phyloP scores from a whole-genome alignment of 345 rosid species.

The Ceriops zippeliana region DNA sequence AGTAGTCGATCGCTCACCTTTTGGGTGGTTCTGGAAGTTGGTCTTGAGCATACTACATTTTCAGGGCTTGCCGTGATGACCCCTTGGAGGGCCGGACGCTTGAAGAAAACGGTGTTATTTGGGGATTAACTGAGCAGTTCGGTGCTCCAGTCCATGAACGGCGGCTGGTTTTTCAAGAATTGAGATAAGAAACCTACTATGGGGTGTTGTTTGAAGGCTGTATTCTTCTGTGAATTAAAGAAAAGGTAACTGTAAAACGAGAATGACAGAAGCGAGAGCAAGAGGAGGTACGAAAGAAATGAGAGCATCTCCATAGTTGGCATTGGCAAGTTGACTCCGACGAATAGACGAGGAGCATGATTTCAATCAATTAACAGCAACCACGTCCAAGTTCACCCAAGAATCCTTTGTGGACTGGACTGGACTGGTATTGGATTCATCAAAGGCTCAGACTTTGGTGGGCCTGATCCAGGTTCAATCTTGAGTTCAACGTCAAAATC shows the following conservation, averaged over 20 bases:
- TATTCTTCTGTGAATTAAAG: not conserved
- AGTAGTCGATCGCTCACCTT: conserved; percentile 25
- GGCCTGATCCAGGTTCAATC: conserved; percentile 18
- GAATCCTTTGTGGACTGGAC: conserved; percentile 10
- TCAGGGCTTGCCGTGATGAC: conserved; percentile 38
- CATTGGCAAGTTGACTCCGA: too few species aligned
- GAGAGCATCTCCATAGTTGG: not conserved
- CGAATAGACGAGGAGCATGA: too few species aligned
- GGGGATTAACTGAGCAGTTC: conserved; percentile 30
- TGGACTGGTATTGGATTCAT: not conserved
- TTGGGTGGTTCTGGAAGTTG: conserved; percentile 41
- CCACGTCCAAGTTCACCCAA: conserved; percentile 1
- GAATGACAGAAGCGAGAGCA: conserved; percentile 14
- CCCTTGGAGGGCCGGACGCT: conserved; percentile 31
- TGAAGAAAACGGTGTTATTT: conserved; percentile 19
- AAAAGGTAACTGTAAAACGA: conserved; percentile 10
- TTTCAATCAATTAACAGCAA: too few species aligned
- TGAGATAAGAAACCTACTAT: conserved; percentile 35
- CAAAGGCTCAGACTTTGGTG: conserved; percentile 5
- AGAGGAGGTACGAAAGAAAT: conserved; percentile 21
- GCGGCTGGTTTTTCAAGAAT: conserved; percentile 37
- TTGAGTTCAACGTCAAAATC: conserved; percentile 13
- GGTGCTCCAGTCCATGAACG: conserved; percentile 38
- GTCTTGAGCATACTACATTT: conserved; percentile 38
- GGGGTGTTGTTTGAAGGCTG: conserved; percentile 39